Percentiles rank a stretch among this genome's conserved stretches.
Evolutionary conservation across 768 basidiomycete genomes (phyloP).

Genomic region (Mycena metata): DNA sequence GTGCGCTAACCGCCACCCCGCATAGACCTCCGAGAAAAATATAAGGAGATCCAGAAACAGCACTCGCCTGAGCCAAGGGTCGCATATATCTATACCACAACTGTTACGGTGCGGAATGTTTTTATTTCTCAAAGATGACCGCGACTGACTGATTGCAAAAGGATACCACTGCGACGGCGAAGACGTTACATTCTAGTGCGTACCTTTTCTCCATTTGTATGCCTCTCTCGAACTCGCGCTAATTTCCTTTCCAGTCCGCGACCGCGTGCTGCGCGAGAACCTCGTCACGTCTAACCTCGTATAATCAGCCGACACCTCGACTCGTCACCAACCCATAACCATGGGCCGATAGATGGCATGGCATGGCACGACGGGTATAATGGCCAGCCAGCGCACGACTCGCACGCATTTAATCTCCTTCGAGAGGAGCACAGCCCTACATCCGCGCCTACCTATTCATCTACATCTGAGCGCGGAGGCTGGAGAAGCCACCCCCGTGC

Average conservation of each 20-base stretch:
- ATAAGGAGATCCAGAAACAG: conserved; percentile 73
- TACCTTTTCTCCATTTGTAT: conserved; percentile 16
- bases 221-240: conserved; percentile 8
- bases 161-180: conserved; percentile 75
- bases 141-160: conserved; percentile 38
- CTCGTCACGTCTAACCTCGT: conserved; percentile 67
- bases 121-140: not conserved
- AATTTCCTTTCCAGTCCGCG: conserved; percentile 59
- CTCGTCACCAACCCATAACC: too few species aligned
- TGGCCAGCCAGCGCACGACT: too few species aligned
- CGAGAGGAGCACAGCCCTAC: too few species aligned
- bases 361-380: too few species aligned
- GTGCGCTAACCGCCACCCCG: not conserved
- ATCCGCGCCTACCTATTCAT: too few species aligned
- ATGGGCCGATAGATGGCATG: too few species aligned
- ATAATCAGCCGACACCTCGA: conserved; percentile 37
- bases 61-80: conserved; percentile 67
- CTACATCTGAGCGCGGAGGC: too few species aligned
- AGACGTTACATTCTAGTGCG: conserved; percentile 69
- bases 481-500: too few species aligned
- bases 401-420: too few species aligned
- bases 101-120: conserved; percentile 67
- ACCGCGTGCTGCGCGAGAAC: conserved; percentile 71
- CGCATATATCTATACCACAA: conserved; percentile 77
- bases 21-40: conserved; percentile 77